These are phyloP conservation scores for Sporothrix mexicana DNA, from an alignment of 2,329 filamentous ascomycete species.

Conservation along the genomic window DNA sequence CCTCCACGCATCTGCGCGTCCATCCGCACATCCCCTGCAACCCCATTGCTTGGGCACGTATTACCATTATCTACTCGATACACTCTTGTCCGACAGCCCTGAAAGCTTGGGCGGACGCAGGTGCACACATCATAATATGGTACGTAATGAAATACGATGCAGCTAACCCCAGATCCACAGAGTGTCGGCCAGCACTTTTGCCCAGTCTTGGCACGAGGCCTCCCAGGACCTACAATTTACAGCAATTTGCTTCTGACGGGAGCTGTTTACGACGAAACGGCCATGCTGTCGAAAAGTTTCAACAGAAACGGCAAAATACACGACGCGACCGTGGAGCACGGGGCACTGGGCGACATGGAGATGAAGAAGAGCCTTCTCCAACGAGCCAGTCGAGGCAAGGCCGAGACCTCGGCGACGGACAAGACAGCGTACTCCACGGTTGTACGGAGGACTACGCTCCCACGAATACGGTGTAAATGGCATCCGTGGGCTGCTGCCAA, in stretches of 20 bases:
- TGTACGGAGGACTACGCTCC: neutral
- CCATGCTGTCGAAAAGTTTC: too few relatives aligned
- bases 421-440: neutral
- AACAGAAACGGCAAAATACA: too few relatives aligned
- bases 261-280: neutral
- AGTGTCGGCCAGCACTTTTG: constrained; percentile 20
- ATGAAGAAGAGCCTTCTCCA: too few relatives aligned
- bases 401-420: neutral
- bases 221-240: constrained; percentile 28
- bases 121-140: constrained; percentile 15
- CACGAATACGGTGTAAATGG: constrained; percentile 10
- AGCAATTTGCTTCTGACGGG: neutral
- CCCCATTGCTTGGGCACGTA: constrained; percentile 1
- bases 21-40: constrained; percentile 2
- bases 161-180: constrained; percentile 28
- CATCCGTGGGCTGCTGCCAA: constrained; percentile 4
- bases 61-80: constrained; percentile 6
- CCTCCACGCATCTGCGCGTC: constrained; percentile 7
- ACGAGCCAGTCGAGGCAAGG: neutral
- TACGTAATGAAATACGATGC: constrained; percentile 30
- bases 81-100: neutral
- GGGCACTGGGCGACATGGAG: too few relatives aligned
- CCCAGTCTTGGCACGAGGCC: constrained; percentile 35
- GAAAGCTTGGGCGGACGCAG: neutral
- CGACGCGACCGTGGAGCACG: too few relatives aligned